Evolutionary conservation across 495 filamentous ascomycete species (phyloP), one percentile per base, ranked within the genome.

Genomic region (Penicillium coprophilum): DNA sequence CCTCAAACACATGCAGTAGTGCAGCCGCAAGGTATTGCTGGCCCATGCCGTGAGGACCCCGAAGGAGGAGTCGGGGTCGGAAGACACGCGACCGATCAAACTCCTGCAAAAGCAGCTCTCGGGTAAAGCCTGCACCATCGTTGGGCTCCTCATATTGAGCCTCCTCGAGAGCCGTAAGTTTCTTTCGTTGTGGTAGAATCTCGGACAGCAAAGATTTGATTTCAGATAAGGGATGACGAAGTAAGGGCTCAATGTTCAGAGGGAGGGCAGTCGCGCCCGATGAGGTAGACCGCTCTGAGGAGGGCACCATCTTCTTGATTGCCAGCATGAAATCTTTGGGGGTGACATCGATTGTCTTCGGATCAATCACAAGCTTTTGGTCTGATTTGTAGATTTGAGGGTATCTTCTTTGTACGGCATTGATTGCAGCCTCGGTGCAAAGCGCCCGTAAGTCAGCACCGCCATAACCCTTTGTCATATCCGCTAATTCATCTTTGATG

Each of bases 341-440:
- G 23, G 86, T 84, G 51, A 97, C 84, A 24, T 85, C 84, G 61
- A 98, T 93, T 56, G 81, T 88, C 49, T 83, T 82, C 0, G 91
- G 88, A 63, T 97, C 86, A 53, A 97, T 92, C 27, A 92, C 70
- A 30, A 97, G 86, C 72, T 97, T 97, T 67, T 95, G 82, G 62
- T 89, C 83, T 0, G 93, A 94, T 50, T 84, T 81, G 77, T 98
- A 98, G 46, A 98, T 96, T 65, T 98, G 95, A 9, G 94, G 94
- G 67, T 94, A 98, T 19, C 88, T 89, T 53, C 94, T 80, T 70
- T 98, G 95, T 21, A 98, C 92, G 12, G 94, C 91, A 71, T 97
- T 98, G n/a, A 98, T 76, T 8, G 95, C 90, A n/a, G 94, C 93
- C 77, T 98, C 94, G 1, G 95, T 98, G 73, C 91, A 96, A 44